Conservation (phyloP, 257 asterid genomes). For the Solanum paucissectum region DNA sequence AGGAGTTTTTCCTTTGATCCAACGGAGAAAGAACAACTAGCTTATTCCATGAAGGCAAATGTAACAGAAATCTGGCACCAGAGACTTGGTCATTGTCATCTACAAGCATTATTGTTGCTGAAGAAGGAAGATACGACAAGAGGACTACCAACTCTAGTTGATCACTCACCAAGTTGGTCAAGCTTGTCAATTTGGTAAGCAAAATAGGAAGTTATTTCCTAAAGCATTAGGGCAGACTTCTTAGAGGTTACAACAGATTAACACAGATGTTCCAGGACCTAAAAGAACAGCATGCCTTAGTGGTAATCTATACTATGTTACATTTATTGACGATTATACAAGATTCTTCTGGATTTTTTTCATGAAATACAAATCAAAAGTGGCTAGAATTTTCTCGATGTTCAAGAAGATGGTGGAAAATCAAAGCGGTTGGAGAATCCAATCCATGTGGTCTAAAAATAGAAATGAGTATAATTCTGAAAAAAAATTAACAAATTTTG, state of each 20-base stretch:
- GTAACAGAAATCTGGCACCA: not conserved
- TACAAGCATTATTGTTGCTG: not conserved
- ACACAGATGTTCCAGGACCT: too few species aligned
- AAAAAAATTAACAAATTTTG: not conserved
- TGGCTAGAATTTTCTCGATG: too few species aligned
- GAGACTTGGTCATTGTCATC: not conserved
- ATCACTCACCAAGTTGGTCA: not conserved
- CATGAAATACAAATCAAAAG: too few species aligned
- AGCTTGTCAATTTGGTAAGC: not conserved
- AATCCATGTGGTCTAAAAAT: not conserved
- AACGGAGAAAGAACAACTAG: not conserved
- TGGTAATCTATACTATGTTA: too few species aligned
- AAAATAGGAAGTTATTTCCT: not conserved
- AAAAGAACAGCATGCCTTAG: not conserved
- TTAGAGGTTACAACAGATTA: too few species aligned
- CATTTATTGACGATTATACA: too few species aligned
- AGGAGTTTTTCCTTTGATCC: not conserved
- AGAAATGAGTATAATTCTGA: not conserved
- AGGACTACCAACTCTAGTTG: not conserved
- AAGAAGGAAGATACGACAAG: not conserved
- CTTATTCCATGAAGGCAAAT: not conserved
- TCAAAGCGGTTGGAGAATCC: not conserved
- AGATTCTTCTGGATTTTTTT: too few species aligned
- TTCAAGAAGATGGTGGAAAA: too few species aligned
- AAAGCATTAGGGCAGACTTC: not conserved